Percentiles rank a stretch among this genome's conserved stretches.
Evolutionary conservation across 179 eudicot species (phyloP).

Genomic region (Silene vulgaris): DNA sequence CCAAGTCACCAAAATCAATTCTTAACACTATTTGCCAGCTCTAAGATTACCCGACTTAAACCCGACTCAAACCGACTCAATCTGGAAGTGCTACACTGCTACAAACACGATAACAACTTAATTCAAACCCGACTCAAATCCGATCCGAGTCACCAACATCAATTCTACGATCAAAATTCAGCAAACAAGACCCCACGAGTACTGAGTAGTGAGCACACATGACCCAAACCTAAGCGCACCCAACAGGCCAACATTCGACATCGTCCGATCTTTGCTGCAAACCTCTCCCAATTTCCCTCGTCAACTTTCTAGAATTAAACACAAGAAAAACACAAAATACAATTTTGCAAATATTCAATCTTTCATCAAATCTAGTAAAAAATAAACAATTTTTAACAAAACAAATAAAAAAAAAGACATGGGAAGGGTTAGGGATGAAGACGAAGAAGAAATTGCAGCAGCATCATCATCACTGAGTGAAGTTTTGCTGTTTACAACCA

Average conservation of each 20-base stretch:
- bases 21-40: too few species aligned
- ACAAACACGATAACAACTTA: too few species aligned
- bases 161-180: too few species aligned
- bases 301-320: neutral
- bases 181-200: too few species aligned
- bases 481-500: constrained; percentile 60
- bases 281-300: neutral
- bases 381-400: neutral
- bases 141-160: too few species aligned
- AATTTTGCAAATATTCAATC: neutral
- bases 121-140: too few species aligned
- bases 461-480: constrained; percentile 35
- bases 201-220: neutral
- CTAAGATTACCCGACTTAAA: too few species aligned
- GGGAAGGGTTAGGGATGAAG: constrained; percentile 52
- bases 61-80: too few species aligned
- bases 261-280: constrained; percentile 15
- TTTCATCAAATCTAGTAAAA: neutral
- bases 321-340: neutral
- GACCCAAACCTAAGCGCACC: neutral
- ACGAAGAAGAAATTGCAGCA: constrained; percentile 23
- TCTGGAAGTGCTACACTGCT: too few species aligned
- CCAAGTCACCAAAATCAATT: too few species aligned
- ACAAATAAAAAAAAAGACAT: constrained; percentile 24
- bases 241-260: constrained; percentile 1